Evolutionary conservation across 768 basidiomycete genomes (phyloP).

Genomic region (Lactifluus echinatus): DNA sequence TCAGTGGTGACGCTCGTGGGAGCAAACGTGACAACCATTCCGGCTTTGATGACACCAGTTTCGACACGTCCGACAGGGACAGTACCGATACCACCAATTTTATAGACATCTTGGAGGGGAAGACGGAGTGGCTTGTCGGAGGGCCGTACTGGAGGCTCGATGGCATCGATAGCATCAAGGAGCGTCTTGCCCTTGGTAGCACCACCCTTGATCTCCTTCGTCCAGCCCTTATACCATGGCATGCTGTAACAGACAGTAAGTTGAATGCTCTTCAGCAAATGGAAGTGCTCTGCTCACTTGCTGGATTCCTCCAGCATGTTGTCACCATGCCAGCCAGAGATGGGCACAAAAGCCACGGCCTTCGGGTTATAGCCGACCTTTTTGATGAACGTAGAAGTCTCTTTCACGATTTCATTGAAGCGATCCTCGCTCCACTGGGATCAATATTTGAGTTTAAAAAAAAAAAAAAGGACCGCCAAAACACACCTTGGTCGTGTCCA

Average conservation of each 20-base stretch:
- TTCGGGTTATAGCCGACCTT: slow-evolving; percentile 99
- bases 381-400: slow-evolving; percentile 96
- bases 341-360: slow-evolving; percentile 95
- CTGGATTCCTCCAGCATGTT: slow-evolving; percentile 99
- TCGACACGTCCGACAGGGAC: slow-evolving; percentile 99
- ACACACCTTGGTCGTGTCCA: slow-evolving; percentile 95
- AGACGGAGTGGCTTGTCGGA: slow-evolving; percentile 99
- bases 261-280: not conserved
- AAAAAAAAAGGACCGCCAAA: not conserved
- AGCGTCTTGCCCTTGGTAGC: slow-evolving; percentile 97
- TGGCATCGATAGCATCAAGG: slow-evolving; percentile 98
- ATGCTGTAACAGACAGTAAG: slow-evolving; percentile 48
- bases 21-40: slow-evolving; percentile 97
- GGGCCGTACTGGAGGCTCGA: slow-evolving; percentile 94
- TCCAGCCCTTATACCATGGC: slow-evolving; percentile 99
- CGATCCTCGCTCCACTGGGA: slow-evolving; percentile 95
- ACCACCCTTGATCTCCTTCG: slow-evolving; percentile 91
- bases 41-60: slow-evolving; percentile 99
- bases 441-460: slow-evolving; percentile 4
- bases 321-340: slow-evolving; percentile 99
- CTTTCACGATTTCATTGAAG: slow-evolving; percentile 99
- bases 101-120: slow-evolving; percentile 99
- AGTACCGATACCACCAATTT: slow-evolving; percentile 99
- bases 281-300: slow-evolving; percentile 51
- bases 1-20: slow-evolving; percentile 98